Base-by-base conservation (phyloP, 2,329 filamentous ascomycete genomes). In the Trichophyton benhamiae region DNA sequence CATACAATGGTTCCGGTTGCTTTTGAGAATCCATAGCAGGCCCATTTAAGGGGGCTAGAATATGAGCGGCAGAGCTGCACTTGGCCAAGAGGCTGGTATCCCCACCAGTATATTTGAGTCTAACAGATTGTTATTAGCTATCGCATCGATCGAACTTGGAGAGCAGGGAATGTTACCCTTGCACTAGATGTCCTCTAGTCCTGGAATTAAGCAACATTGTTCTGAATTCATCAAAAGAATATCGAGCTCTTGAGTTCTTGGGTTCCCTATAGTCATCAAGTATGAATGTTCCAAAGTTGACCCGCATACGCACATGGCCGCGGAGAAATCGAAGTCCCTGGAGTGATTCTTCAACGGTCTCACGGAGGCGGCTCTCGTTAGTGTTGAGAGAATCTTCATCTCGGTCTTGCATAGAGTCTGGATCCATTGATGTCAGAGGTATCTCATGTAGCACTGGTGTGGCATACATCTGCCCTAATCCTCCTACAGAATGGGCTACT, bases 211-310 rank as follows among this genome's bases (percentile, higher is more conserved):
- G 63, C 42, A 78, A 60, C 74, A 77, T 77, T 22, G 70, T 68
- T 44, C 69, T 66, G 60, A 78, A 78, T 48, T 78, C 74, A 46
- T 72, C 70, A 61, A 74, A 70, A 1, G 63, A 62, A 63, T 75
- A 74, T 33, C 63, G 66, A 3, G 62, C 25, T 38, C 66, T 67
- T 9, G 63, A 65, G 36, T 71, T 64, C 1, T 65, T 58, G 0
- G 73, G 70, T 17, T 63, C 59, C 13, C 70, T 69, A 59, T 73
- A 78, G 11, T 70, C 65, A 8, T 72, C 68, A 25, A 78, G 68
- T 2, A 74, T 68, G 60, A 78, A 74, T 2, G 70, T 68, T 3
- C 76, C 76, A 57, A 78, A 72, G 25, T 74, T 74, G 1, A 76
- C 69, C 44, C 76, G 70, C 73, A 78, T 75, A 9, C 73, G 72